A percentile compares a stretch with the other conserved stretches of the same genome.
Conservation (phyloP, 345 rosid genomes). For the Moricandia arvensis region DNA sequence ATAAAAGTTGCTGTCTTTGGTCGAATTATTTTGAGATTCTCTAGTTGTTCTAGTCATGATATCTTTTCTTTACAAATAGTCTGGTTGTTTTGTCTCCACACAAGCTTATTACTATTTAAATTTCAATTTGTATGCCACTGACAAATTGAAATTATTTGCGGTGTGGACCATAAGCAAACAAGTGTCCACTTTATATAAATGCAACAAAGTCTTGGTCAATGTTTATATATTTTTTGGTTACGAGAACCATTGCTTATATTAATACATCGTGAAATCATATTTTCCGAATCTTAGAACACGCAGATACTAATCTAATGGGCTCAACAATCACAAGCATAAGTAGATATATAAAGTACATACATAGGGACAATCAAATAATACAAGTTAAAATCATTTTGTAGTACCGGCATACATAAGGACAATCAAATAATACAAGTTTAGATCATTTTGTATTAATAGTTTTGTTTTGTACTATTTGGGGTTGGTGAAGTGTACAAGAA, state of each 20-base stretch:
- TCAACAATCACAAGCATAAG: slow-evolving; percentile 14
- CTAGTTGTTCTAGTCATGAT: not conserved
- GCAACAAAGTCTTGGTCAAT: slow-evolving; percentile 25
- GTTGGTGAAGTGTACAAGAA: slow-evolving; percentile 79
- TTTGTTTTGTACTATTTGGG: slow-evolving; percentile 8
- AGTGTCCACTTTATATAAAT: slow-evolving; percentile 12
- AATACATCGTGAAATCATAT: not conserved
- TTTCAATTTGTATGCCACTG: not conserved
- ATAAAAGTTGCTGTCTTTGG: not conserved
- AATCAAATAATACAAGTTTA: not conserved
- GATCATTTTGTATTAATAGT: not conserved
- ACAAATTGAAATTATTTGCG: not conserved
- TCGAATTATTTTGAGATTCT: not conserved
- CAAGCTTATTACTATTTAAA: not conserved
- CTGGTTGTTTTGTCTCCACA: not conserved
- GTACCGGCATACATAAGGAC: not conserved
- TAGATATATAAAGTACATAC: not conserved
- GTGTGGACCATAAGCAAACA: slow-evolving; percentile 25
- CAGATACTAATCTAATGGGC: not conserved
- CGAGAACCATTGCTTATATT: not conserved
- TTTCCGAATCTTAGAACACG: not conserved
- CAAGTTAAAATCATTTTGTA: not conserved
- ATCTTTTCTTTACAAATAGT: not conserved
- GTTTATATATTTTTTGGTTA: not conserved
- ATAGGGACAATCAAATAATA: not conserved